Base-by-base conservation (phyloP, 2,329 filamentous ascomycete species). In the Pyricularia sp. region DNA sequence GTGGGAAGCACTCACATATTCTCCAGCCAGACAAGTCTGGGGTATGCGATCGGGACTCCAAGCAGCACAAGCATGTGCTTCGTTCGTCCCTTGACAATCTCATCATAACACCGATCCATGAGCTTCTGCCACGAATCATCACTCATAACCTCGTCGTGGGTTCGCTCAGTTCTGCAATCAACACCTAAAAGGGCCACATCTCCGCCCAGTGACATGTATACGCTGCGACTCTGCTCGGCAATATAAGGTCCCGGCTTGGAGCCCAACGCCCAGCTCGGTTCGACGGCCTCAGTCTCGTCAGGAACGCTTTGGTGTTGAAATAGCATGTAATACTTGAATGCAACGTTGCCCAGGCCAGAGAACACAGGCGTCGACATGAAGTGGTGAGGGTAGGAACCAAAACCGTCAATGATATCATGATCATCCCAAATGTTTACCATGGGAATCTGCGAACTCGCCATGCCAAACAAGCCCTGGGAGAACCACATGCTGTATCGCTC, bases 361-460 rank as follows among this genome's bases (percentile, higher is more conserved):
- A 99, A 97, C 0, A 98, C 92, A 0, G 92, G 91, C 2, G 92
- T 92, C 72, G 86, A 88, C 93, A 97, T 98, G 75, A 97, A 95
- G 72, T 92, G 88, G 73, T 97, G 87, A 4, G 94, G 90, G 77
- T 98, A 99, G 0, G 93, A 97, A 7, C 95, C 95, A 76, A 90
- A 99, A 0, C 96, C 95, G 78, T 94, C 91, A 72, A 94, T 94
- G 73, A 94, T 91, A 73, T 95, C 92, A 76, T 98, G 95, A 74
- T 98, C 95, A 78, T 98, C 94, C 84, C 92, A 97, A 78, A 99
- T 94, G 77, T 99, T 99, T 74, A 99, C 88, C 94, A 97, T 98
- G 10, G 95, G 94, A 64, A 99, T 98, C 77, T 98, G 94, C 1
- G 92, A 91, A 73, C 90, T 94, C 5, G 94, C 95, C 76, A 99